Conservation (phyloP, 2,329 filamentous ascomycete genomes). For the Tympanopsis confertula region DNA sequence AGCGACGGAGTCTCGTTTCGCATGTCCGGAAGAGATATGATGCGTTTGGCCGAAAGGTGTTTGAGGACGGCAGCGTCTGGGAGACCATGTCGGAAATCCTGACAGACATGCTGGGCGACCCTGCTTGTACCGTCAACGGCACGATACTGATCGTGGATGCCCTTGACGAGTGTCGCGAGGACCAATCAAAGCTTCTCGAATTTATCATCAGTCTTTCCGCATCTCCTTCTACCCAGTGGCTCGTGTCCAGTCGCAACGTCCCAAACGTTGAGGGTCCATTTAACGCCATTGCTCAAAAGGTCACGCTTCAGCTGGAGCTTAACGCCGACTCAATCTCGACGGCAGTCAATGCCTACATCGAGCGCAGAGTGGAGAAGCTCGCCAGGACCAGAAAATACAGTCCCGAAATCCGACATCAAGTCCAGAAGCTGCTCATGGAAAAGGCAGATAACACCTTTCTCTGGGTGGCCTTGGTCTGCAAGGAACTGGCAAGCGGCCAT, state of each 20-base stretch:
- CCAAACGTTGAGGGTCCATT: slow-evolving; percentile 1
- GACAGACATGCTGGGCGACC: not conserved
- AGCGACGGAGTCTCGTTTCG: slow-evolving; percentile 1
- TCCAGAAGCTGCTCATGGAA: slow-evolving; percentile 9
- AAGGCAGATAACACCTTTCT: not conserved
- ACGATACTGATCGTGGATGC: slow-evolving; percentile 10
- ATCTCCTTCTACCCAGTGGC: slow-evolving; percentile 5
- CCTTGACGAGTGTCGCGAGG: slow-evolving; percentile 7
- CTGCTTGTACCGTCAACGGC: not conserved
- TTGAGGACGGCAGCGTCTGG: not conserved
- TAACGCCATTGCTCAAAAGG: slow-evolving; percentile 1
- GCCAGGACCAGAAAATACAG: slow-evolving; percentile 10
- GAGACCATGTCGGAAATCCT: not conserved
- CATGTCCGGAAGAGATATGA: not conserved
- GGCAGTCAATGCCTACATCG: slow-evolving; percentile 9
- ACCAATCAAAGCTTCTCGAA: not conserved
- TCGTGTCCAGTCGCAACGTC: slow-evolving; percentile 7
- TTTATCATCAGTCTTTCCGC: not conserved
- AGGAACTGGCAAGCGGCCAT: not conserved
- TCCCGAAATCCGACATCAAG: slow-evolving; percentile 4
- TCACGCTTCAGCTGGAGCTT: slow-evolving; percentile 6
- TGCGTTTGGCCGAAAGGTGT: not conserved
- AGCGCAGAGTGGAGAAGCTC: slow-evolving; percentile 9
- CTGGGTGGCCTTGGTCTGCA: not conserved
- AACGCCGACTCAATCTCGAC: slow-evolving; percentile 5